A percentile compares a stretch with the other conserved stretches of the same genome.
These are phyloP conservation scores for Arthrobotrys pseudoclavata DNA, from an alignment of 2,329 filamentous ascomycete species.

Conservation along the genomic window DNA sequence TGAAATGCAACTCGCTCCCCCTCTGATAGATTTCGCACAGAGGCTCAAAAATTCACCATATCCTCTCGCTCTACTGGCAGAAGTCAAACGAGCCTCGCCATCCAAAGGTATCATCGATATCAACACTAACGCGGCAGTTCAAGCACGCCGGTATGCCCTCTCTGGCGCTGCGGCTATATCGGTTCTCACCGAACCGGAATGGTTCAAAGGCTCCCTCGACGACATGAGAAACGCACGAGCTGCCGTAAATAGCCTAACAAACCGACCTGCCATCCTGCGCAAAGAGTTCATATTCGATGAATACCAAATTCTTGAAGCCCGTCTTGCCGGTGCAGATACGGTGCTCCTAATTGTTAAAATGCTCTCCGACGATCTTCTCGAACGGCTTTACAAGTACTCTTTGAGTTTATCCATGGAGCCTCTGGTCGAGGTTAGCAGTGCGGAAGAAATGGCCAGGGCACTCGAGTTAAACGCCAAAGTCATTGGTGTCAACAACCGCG, in stretches of 20 bases:
- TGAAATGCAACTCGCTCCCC: constrained; percentile 84
- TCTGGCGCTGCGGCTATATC: constrained; percentile 97
- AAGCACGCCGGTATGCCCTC: constrained; percentile 90
- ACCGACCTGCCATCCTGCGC: constrained; percentile 88
- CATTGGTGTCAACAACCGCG: constrained; percentile 97
- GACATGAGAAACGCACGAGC: constrained; percentile 89
- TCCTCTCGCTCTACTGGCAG: constrained; percentile 78
- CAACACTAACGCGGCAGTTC: constrained; percentile 86
- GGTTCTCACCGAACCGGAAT: constrained; percentile 97
- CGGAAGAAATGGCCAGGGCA: constrained; percentile 90
- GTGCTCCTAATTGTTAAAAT: constrained; percentile 98
- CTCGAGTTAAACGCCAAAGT: constrained; percentile 88
- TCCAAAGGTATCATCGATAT: constrained; percentile 95
- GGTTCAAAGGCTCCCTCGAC: constrained; percentile 98
- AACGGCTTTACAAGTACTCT: constrained; percentile 87
- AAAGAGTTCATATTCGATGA: constrained; percentile 99
- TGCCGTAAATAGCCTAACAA: constrained; percentile 89
- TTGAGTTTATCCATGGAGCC: constrained; percentile 95
- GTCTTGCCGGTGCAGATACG: constrained; percentile 92
- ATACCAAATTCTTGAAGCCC: constrained; percentile 95
- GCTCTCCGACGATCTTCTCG: constrained; percentile 81
- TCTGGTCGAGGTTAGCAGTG: constrained; percentile 94
- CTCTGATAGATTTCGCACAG: constrained; percentile 82
- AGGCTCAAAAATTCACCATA: constrained; percentile 84
- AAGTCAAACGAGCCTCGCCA: constrained; percentile 96